Evolutionary conservation across 805 yeast genomes (phyloP), one percentile per base, ranked within the genome.

Genomic region (Candida morakotiae): DNA sequence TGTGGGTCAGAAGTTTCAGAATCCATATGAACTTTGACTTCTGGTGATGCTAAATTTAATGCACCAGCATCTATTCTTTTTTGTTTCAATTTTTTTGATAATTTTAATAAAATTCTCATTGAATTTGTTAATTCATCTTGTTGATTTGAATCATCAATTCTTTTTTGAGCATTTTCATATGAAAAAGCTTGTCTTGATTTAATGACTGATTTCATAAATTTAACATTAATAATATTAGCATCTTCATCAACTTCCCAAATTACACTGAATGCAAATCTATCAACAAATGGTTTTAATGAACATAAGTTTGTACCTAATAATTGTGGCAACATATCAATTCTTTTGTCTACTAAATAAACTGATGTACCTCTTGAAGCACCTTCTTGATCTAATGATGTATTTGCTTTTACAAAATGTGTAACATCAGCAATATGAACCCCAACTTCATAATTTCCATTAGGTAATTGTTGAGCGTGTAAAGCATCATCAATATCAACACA

Each of bases 361-460:
- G 98, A 89, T 0, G 98, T 93, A 52, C 97, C 98, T 63, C 99
- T 79, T 1, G 95, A 75, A 0, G 98, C 95, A 61, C 97, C 99
- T 64, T 93, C 99, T 31, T 78, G 83, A 57, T 93, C 98, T 42
- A 93, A 70, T 0, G 98, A 81, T 3, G 96, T 87, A 44, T 81
- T 83, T 0, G 98, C 83, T 60, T 88, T 87, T 31, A 93, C 98
- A 55, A 93, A 93, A 64, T 93, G 95, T 1, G 98, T 87, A 21
- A 93, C 99, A 64, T 93, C 99, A 8, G 99, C 99, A 67, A 93
- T 93, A 56, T 93, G 99, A 21, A 93, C 99, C 54, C 99, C 99
- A 39, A 93, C 95, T 58, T 93, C 96, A 69, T 77, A 88, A 56
- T 91, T 87, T 0, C 98, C 98, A 58, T 93, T 93, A 1, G 95